These are phyloP conservation scores for Candida krabiensis DNA, from an alignment of 805 yeast species.

Conservation along the genomic window DNA sequence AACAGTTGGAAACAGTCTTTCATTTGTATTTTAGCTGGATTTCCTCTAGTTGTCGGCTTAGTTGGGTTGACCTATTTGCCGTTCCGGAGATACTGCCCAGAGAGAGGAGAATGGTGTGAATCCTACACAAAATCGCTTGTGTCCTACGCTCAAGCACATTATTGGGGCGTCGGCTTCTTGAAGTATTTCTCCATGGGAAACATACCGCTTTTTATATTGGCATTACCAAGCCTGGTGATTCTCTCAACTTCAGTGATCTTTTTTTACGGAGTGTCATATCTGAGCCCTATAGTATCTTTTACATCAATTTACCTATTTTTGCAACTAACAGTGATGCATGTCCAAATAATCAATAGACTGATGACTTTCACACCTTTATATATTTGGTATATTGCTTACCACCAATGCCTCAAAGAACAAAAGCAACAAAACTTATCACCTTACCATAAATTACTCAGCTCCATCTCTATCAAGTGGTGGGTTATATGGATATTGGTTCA, in stretches of 20 bases:
- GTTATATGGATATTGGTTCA: slow-evolving; percentile 68
- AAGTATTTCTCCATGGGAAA: slow-evolving; percentile 81
- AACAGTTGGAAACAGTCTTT: slow-evolving; percentile 12
- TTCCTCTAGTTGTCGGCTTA: slow-evolving; percentile 47
- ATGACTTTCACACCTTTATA: slow-evolving; percentile 74
- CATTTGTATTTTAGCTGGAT: slow-evolving; percentile 55
- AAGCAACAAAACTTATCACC: slow-evolving; percentile 26
- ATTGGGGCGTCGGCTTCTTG: slow-evolving; percentile 86
- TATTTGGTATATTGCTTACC: slow-evolving; percentile 63
- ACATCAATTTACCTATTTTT: slow-evolving; percentile 47
- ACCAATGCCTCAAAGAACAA: slow-evolving; percentile 4
- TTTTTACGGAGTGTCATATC: slow-evolving; percentile 30
- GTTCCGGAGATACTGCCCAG: slow-evolving; percentile 64
- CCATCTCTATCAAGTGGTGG: slow-evolving; percentile 38
- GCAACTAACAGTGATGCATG: slow-evolving; percentile 68
- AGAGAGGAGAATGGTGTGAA: slow-evolving; percentile 77
- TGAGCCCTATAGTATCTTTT: slow-evolving; percentile 42
- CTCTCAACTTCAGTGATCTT: slow-evolving; percentile 40
- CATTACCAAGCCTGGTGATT: slow-evolving; percentile 61
- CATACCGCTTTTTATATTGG: slow-evolving; percentile 78
- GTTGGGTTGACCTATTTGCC: slow-evolving; percentile 51
- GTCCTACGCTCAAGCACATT: slow-evolving; percentile 68
- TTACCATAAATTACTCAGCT: slow-evolving; percentile 4
- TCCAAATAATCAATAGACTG: slow-evolving; percentile 81
- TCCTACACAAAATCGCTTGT: slow-evolving; percentile 57